These are phyloP conservation scores for Xylogone sp. DNA, from an alignment of 2,329 filamentous ascomycete species.

Conservation along the genomic window DNA sequence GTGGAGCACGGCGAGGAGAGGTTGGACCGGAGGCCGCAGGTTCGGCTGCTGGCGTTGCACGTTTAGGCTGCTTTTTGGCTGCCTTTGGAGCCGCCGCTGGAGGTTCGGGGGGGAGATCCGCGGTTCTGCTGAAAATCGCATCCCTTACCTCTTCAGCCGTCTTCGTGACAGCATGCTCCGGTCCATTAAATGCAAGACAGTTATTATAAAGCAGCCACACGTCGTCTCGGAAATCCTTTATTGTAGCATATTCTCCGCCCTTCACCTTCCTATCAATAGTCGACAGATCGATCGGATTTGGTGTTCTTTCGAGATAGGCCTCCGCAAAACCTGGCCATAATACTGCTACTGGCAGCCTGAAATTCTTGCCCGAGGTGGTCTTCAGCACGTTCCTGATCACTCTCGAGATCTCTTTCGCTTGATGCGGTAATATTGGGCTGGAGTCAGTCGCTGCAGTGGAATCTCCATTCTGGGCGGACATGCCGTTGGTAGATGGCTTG, in stretches of 20 bases:
- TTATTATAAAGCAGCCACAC: constrained; percentile 78
- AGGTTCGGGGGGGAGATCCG: constrained; percentile 39
- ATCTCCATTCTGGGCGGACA: constrained; percentile 18
- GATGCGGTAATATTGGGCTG: constrained; percentile 48
- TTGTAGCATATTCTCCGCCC: constrained; percentile 57
- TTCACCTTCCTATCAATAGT: constrained; percentile 81
- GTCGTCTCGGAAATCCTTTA: constrained; percentile 72
- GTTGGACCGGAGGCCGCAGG: constrained; percentile 26
- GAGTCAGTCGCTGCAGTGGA: constrained; percentile 5
- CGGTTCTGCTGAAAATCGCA: constrained; percentile 54
- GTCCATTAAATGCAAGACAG: constrained; percentile 77
- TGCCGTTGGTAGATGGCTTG: constrained; percentile 23
- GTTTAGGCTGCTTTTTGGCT: constrained; percentile 55
- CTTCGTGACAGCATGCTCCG: constrained; percentile 67
- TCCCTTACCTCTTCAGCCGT: constrained; percentile 52
- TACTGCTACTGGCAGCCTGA: constrained; percentile 72
- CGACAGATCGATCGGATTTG: constrained; percentile 77
- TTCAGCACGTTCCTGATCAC: constrained; percentile 77
- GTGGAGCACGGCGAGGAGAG: constrained; percentile 33
- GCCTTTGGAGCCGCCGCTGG: constrained; percentile 53
- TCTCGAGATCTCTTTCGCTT: constrained; percentile 60
- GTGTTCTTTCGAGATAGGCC: constrained; percentile 65
- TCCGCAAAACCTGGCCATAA: constrained; percentile 73
- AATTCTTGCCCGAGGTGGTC: constrained; percentile 73
- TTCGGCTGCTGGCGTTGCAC: constrained; percentile 34